Base-by-base conservation (phyloP, 1,284 basidiomycete species). In the Polyporus tsugae region DNA sequence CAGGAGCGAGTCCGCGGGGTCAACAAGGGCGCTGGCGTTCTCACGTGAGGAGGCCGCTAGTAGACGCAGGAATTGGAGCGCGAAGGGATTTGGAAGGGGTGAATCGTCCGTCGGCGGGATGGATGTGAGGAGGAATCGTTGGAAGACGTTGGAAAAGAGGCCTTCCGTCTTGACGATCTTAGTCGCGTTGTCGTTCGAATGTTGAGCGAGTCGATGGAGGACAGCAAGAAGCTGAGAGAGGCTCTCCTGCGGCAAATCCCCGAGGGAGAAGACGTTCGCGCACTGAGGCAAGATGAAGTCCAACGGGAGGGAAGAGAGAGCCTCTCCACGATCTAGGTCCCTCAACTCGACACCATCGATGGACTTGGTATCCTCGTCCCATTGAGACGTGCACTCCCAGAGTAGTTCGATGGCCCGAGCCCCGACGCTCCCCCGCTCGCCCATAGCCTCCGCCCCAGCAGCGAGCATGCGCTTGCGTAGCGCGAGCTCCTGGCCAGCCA, bases 331-430 rank as follows among this genome's bases (percentile, higher is more conserved):
- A 25, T 69, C 69, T 4, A 82, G 78, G 59, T 70, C 44, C 70
- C 82, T 79, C 61, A 89, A 74, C 73, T 91, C 89, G 11, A 88
- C 82, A 6, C 82, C 85, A 52, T 86, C 85, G 15, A 88, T 60
- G n/a, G 78, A 77, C 19, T 77, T 66, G 6, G 80, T 58, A 2
- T 81, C 71, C 19, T 81, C 80, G 53, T 89, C 84, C 89, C 89
- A 91, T 15, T 82, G 85, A 1, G 91, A 90, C 35, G 91, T 77
- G 66, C 89, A 90, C 69, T 87, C 86, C 91, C 91, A 93, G 25
- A 92, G 79, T 5, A 92, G 83, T 62, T 93, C 91, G 6, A 93
- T 82, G 0, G 91, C 92, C 17, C 84, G 83, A 3, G 85, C 85
- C 4, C 90, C 91, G 10, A 93, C 82, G 66, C 86, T 88, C 2